These are phyloP conservation scores for Tricholoma matsutake DNA, from an alignment of 768 basidiomycete genomes.

Conservation along the genomic window DNA sequence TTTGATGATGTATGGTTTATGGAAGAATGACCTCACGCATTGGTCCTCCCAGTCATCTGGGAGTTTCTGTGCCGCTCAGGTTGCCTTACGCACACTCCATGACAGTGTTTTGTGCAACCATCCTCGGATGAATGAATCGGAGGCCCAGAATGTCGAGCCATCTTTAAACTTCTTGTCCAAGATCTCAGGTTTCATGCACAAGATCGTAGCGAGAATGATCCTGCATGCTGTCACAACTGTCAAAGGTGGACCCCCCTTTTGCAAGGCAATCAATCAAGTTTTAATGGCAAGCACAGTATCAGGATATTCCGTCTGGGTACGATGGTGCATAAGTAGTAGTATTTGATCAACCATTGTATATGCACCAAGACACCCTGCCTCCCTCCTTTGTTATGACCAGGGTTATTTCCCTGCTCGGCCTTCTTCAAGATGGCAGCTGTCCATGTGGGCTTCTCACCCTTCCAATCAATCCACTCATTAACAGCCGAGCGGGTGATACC, in stretches of 20 bases:
- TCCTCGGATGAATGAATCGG: slow-evolving; percentile 9
- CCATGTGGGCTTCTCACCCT: too few relatives aligned
- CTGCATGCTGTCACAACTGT: slow-evolving; percentile 24
- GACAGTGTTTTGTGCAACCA: slow-evolving; percentile 13
- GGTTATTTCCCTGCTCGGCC: too few relatives aligned
- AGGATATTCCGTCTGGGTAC: background rate
- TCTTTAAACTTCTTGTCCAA: slow-evolving; percentile 20
- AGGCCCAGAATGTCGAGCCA: slow-evolving; percentile 26
- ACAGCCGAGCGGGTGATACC: background rate
- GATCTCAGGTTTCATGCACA: slow-evolving; percentile 21
- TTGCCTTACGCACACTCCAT: slow-evolving; percentile 24
- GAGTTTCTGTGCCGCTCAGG: slow-evolving; percentile 33
- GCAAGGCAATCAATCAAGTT: background rate
- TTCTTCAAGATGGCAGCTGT: too few relatives aligned
- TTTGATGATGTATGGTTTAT: slow-evolving; percentile 24
- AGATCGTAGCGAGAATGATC: slow-evolving; percentile 28
- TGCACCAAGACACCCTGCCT: background rate
- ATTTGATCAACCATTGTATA: background rate
- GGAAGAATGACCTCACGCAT: slow-evolving; percentile 22
- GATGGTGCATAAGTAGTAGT: background rate
- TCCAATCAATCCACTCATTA: too few relatives aligned
- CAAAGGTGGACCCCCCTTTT: slow-evolving; percentile 9
- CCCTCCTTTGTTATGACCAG: background rate
- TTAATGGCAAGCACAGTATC: background rate
- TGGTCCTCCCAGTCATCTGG: slow-evolving; percentile 27